Conservation (phyloP, 495 filamentous ascomycete species). For the Talaromyces ruber region DNA sequence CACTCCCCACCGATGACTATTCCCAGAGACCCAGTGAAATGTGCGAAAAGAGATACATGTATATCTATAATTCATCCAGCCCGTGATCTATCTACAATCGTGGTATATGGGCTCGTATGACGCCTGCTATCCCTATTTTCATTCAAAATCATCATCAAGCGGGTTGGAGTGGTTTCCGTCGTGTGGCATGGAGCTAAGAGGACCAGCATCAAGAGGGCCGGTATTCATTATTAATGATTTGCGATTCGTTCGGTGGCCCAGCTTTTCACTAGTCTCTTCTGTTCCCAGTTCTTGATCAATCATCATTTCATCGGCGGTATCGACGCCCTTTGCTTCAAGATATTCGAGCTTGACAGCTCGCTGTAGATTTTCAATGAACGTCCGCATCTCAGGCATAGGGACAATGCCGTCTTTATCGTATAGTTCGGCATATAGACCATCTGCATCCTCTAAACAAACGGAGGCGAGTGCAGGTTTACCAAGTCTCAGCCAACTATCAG, state of each 20-base stretch:
- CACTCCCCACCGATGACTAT: no score
- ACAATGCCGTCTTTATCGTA: slow-evolving; percentile 48
- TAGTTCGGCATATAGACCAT: slow-evolving; percentile 56
- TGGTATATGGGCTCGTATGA: slow-evolving; percentile 2
- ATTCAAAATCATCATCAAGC: slow-evolving; percentile 46
- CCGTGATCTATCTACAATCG: slow-evolving; percentile 13
- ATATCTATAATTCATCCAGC: background rate
- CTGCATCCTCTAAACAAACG: slow-evolving; percentile 60
- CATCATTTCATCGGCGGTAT: slow-evolving; percentile 22
- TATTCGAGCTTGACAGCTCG: slow-evolving; percentile 48
- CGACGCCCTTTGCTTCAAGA: slow-evolving; percentile 27
- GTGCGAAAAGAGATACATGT: background rate
- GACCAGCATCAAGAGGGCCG: slow-evolving; percentile 25
- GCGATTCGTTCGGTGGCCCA: slow-evolving; percentile 33
- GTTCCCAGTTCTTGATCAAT: slow-evolving; percentile 28
- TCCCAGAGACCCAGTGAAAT: background rate
- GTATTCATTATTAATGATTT: slow-evolving; percentile 30
- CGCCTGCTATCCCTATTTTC: slow-evolving; percentile 21
- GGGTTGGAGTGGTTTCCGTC: slow-evolving; percentile 19
- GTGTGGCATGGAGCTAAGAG: slow-evolving; percentile 19
- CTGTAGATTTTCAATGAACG: slow-evolving; percentile 53
- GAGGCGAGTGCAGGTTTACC: slow-evolving; percentile 63
- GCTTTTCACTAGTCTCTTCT: slow-evolving; percentile 55
- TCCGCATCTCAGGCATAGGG: slow-evolving; percentile 45
- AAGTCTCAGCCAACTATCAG: slow-evolving; percentile 71